Conservation (phyloP, 2,329 filamentous ascomycete species). For the Diaporthe sp. region DNA sequence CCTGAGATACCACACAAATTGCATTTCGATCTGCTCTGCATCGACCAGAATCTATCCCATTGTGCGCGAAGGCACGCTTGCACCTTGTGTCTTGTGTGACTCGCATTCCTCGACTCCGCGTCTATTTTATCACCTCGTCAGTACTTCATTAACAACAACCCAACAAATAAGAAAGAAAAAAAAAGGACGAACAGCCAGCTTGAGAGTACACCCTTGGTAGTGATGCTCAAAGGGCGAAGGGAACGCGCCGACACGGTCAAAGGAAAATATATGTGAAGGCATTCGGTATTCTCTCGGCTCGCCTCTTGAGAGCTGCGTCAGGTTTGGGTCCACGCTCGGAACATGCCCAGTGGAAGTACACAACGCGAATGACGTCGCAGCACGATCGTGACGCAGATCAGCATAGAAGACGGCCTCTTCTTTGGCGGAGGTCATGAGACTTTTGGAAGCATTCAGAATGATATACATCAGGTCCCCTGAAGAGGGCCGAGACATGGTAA, state of each 20-base stretch:
- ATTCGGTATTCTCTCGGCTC: neutral
- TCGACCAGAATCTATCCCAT: neutral
- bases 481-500: neutral
- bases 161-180: no score
- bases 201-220: no score
- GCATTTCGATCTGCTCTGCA: conserved; percentile 5
- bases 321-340: neutral
- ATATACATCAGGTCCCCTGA: neutral
- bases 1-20: conserved; percentile 33
- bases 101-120: neutral
- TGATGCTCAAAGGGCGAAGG: no score
- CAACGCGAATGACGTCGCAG: neutral
- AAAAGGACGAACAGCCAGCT: neutral
- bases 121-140: neutral
- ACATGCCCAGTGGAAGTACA: neutral
- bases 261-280: no score
- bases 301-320: neutral
- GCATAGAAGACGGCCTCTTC: neutral
- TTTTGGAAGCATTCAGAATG: no score
- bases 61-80: no score
- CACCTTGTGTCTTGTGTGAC: neutral
- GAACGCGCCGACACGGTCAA: neutral
- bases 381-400: neutral
- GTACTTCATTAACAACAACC: neutral
- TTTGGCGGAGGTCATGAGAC: neutral